Evolutionary conservation across 1,139 yeast species (phyloP), one percentile per base, ranked within the genome.

Genomic region (Sugiyamaella neomexicana): DNA sequence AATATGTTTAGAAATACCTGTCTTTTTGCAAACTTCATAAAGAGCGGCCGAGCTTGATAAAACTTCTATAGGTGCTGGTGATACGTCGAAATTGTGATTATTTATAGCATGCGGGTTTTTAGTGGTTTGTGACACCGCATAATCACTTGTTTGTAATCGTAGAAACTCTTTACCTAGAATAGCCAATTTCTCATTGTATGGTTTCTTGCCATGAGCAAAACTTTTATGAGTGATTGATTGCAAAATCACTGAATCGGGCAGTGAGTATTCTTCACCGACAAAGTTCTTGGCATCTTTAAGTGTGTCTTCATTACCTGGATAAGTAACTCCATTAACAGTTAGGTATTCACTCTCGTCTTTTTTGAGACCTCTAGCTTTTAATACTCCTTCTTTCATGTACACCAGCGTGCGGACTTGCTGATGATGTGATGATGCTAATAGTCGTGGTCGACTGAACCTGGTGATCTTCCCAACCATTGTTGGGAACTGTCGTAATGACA

Each of bases 221-320:
- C 96, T 88, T 73, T 91, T 91, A 73, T 91, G 97, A 10, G 97
- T 90, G 65, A 90, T 74, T 36, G 87, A 83, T 72, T 91, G 97
- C 58, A 89, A 74, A 38, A 86, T 75, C 57, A 87, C 63, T 17
- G 68, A 64, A 27, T 77, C 73, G 6, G 75, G 70, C 38, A 80
- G 65, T 23, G 60, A 55, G 60, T 66, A 74, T 27, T 80, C 80
- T 56, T 80, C 80, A 23, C 83, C 78, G 46, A 86, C 72, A 58
- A 83, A 78, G 34, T 68, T 62, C 62, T 80, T 79, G 53, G 84
- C 72, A 40, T 75, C 73, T 56, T 71, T 65, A 52, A 85, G 69
- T 58, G 82, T 83, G 16, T 74, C 75, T 20, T 75, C 73, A n/a
- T 71, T 70, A 13, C 76, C 72, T 16, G 82, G 89, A 65, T 89